Conservation (phyloP, 1,284 basidiomycete genomes). For the Retiboletus flavoniger region DNA sequence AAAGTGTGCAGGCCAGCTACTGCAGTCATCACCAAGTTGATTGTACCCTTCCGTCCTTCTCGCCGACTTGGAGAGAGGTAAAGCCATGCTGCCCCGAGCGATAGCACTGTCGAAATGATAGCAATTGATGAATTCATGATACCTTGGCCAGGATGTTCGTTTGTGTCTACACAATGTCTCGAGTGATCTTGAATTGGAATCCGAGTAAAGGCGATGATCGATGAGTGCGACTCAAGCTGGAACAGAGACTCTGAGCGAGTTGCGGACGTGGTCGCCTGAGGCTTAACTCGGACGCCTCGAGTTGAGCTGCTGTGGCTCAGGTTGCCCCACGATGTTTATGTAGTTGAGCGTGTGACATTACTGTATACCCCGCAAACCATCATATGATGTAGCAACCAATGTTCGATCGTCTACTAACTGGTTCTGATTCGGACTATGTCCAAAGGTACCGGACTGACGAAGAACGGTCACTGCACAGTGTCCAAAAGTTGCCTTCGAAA, state of each 20-base stretch:
- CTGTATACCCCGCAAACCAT: too few species aligned
- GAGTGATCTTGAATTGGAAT: neutral
- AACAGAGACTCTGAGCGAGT: neutral
- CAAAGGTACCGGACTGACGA: too few species aligned
- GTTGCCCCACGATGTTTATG: neutral
- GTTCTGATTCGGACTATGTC: too few species aligned
- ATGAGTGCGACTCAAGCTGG: neutral
- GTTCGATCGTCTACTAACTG: too few species aligned
- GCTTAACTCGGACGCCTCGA: neutral
- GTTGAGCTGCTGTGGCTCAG: too few species aligned
- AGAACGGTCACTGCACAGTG: too few species aligned
- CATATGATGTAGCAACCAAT: too few species aligned
- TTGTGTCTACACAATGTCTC: neutral
- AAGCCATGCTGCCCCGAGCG: constrained; percentile 21
- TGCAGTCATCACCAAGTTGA: constrained; percentile 8
- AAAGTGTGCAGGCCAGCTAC: constrained; percentile 57
- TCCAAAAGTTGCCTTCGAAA: too few species aligned
- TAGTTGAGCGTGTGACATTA: neutral
- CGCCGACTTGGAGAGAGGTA: constrained; percentile 17
- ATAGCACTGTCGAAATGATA: constrained; percentile 17
- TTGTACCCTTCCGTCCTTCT: neutral
- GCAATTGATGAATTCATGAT: constrained; percentile 11
- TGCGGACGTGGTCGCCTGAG: neutral
- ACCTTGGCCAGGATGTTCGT: neutral
- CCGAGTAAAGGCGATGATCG: neutral